Base-by-base conservation (phyloP, 257 asterid species). In the Ajuga chamaepitys region DNA sequence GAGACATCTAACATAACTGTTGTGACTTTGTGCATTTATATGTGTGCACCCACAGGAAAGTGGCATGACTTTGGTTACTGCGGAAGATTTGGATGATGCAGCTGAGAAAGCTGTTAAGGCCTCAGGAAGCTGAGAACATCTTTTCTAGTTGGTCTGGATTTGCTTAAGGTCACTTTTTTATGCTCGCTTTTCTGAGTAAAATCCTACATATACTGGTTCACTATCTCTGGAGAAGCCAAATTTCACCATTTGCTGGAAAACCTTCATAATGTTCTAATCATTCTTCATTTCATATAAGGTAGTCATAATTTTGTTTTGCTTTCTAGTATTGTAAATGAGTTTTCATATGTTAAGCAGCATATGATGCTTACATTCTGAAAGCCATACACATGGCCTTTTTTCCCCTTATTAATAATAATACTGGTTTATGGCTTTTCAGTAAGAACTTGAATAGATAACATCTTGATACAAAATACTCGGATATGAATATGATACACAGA, bases 71-170 rank as follows among this genome's bases (percentile, higher is more conserved):
- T 73, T 88, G 71, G 88, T 91, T 35, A 88, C 95, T 69, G 98
- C 96, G 4, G 96, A 88, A 71, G 98, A 91, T 86, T 75, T 91
- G 80, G 96, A 91, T 21, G 96, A 91, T 48, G 98, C 95, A 20
- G 96, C 98, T 42, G 92, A 87, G 77, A 91, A 86, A 82, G 96
- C 96, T 56, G 98, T 88, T 67, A 91, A 88, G 75, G 82, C 94
- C 68, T 68, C 69, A 22, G 62, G 78, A 66, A 71, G 66, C 64
- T 73, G 78, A 71, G 55, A 59, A 67, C 62, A 32, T n/a, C 26
- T 11, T 14, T 37, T 30, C 34, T 18, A 59, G n/a, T 62, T 42
- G 37, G 44, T 52, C 56, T 55, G 38, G 20, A 42, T n/a, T 64
- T 51, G 42, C 30, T 59, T 32, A 73, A 62, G 52, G 8, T 50